A percentile compares a stretch with the other conserved stretches of the same genome.
Evolutionary conservation across 192 early-diverging fungal genomes (phyloP).

Genomic region (Umbelopsis sp.): DNA sequence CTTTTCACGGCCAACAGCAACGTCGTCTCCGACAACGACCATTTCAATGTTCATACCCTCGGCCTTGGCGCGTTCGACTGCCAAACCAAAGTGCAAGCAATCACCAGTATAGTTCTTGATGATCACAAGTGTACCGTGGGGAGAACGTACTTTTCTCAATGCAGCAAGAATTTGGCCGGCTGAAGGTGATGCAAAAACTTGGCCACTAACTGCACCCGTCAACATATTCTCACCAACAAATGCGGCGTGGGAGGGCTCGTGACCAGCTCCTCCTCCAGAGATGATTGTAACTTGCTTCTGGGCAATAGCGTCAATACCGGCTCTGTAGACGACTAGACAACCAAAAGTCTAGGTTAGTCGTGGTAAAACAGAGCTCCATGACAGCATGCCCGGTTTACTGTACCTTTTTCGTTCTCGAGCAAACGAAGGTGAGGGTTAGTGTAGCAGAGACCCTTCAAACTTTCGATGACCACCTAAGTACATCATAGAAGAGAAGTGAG

Average conservation of each 20-base stretch:
- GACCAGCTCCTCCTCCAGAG: constrained; percentile 83
- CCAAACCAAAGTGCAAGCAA: constrained; percentile 78
- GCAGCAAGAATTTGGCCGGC: constrained; percentile 78
- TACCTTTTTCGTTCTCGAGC: constrained; percentile 58
- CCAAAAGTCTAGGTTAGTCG: background rate
- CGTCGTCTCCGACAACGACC: constrained; percentile 85
- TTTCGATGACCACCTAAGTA: constrained; percentile 58
- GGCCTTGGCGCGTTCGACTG: constrained; percentile 77
- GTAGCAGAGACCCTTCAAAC: constrained; percentile 56
- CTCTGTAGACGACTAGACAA: constrained; percentile 56
- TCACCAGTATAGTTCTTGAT: constrained; percentile 92
- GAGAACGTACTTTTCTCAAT: constrained; percentile 60
- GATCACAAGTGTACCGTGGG: constrained; percentile 72
- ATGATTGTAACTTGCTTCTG: constrained; percentile 71
- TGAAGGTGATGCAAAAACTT: constrained; percentile 86
- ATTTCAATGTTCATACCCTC: constrained; percentile 68
- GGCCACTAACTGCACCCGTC: constrained; percentile 77
- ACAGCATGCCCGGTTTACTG: background rate
- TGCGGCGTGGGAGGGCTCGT: constrained; percentile 83
- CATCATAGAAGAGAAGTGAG: background rate
- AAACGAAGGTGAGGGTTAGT: constrained; percentile 62
- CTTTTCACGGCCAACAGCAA: constrained; percentile 69
- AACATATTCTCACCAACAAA: constrained; percentile 74
- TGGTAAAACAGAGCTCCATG: no score
- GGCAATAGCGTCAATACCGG: constrained; percentile 52